Conservation (phyloP, 2,329 filamentous ascomycete species). For the Blastomyces silverae region DNA sequence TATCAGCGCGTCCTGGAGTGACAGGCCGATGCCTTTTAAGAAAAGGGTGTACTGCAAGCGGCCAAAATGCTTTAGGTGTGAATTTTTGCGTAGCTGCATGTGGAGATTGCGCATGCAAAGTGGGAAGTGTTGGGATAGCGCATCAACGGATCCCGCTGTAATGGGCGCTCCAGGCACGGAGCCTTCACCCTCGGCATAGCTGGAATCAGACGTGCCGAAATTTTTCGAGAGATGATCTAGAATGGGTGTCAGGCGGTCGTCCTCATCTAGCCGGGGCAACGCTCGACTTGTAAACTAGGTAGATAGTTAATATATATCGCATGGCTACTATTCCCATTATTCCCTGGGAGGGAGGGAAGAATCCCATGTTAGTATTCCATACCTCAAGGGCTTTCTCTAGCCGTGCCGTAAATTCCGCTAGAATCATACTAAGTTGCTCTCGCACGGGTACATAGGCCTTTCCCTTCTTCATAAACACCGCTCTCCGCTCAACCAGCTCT, state of each 20-base stretch:
- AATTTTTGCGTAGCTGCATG: conserved; percentile 73
- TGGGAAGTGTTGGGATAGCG: conserved; percentile 72
- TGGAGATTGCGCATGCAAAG: conserved; percentile 94
- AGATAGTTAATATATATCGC: neutral
- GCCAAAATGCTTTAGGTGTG: conserved; percentile 87
- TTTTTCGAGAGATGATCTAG: conserved; percentile 84
- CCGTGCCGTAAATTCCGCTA: conserved; percentile 73
- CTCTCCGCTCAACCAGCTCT: conserved; percentile 73
- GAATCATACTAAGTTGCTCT: conserved; percentile 82
- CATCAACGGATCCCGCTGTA: conserved; percentile 70
- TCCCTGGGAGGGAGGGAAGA: conserved; percentile 2
- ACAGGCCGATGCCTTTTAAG: conserved; percentile 89
- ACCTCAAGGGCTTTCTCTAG: conserved; percentile 80
- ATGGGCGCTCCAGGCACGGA: conserved; percentile 65
- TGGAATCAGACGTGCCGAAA: conserved; percentile 84
- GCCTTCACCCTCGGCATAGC: conserved; percentile 61
- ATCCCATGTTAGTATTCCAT: conserved; percentile 25
- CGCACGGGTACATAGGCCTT: conserved; percentile 85
- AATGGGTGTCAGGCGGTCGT: conserved; percentile 76
- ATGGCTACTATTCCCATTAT: neutral
- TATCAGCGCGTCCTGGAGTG: conserved; percentile 78
- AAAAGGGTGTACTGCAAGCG: conserved; percentile 94
- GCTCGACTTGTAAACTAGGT: conserved; percentile 75
- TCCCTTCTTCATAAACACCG: conserved; percentile 68
- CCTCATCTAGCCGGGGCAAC: conserved; percentile 86